These are phyloP conservation scores for Wickerhamomyces alni DNA, from an alignment of 805 yeast genomes.

Conservation along the genomic window DNA sequence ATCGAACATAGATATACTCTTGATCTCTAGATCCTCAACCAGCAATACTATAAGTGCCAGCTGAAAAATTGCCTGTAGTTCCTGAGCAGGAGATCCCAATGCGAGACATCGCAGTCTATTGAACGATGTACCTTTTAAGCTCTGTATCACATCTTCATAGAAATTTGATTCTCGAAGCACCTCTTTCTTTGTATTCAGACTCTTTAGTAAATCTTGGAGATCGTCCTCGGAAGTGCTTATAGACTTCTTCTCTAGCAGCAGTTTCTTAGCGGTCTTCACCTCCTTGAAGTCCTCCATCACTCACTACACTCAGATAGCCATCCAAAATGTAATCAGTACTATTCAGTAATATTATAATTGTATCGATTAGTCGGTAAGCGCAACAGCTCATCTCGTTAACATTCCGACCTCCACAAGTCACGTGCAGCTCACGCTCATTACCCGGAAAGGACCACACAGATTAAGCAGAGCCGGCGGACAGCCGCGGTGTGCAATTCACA, in stretches of 20 bases:
- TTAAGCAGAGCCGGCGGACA: too few species aligned
- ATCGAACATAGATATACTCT: slow-evolving; percentile 48
- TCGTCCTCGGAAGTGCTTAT: slow-evolving; percentile 1
- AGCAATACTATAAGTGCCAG: slow-evolving; percentile 50
- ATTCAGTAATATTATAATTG: too few species aligned
- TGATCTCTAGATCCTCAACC: slow-evolving; percentile 20
- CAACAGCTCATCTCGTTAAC: too few species aligned
- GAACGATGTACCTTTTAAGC: slow-evolving; percentile 13
- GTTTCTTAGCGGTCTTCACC: background rate
- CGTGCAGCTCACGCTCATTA: too few species aligned
- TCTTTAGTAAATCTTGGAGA: slow-evolving; percentile 2
- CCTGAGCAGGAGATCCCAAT: slow-evolving; percentile 58
- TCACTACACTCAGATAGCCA: background rate
- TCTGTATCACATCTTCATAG: slow-evolving; percentile 21
- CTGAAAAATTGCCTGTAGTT: slow-evolving; percentile 59
- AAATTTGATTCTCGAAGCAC: slow-evolving; percentile 23
- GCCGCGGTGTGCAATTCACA: too few species aligned
- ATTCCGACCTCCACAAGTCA: too few species aligned
- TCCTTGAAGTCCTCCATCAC: background rate
- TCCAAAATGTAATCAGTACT: background rate
- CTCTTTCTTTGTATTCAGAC: slow-evolving; percentile 14
- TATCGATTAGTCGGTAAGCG: too few species aligned
- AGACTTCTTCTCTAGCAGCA: background rate
- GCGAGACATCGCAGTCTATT: slow-evolving; percentile 58
- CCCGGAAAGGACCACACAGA: too few species aligned